phyloP scores from a whole-genome alignment of 352 stramenopile species.

The Phytophthora nicotianae region DNA sequence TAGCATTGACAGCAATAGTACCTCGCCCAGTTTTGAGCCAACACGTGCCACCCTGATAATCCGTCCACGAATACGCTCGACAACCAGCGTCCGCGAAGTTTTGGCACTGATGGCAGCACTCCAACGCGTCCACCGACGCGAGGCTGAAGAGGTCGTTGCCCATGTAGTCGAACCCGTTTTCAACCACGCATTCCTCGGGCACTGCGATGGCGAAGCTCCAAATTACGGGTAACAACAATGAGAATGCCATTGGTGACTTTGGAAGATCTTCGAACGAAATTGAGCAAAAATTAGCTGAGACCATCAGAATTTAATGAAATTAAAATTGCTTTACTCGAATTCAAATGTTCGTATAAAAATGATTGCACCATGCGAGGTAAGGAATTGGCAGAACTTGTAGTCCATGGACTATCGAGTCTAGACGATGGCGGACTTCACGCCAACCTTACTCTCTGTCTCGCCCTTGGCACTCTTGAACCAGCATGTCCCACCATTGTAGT shows the following conservation, averaged over 20 bases:
- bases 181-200: conserved; percentile 24
- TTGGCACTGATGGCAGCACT: conserved; percentile 37
- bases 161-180: conserved; percentile 41
- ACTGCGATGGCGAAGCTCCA: neutral
- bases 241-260: neutral
- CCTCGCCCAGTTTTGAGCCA: conserved; percentile 62
- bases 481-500: conserved; percentile 51
- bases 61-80: conserved; percentile 56
- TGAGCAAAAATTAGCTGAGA: neutral
- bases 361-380: neutral
- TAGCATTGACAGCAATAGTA: conserved; percentile 22
- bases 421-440: conserved; percentile 22
- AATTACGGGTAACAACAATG: neutral
- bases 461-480: conserved; percentile 59
- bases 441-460: neutral
- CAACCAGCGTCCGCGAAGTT: conserved; percentile 24
- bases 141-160: conserved; percentile 40
- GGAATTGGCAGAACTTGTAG: neutral
- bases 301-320: neutral
- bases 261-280: conserved; percentile 11
- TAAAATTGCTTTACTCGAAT: conserved; percentile 1
- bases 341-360: conserved; percentile 4
- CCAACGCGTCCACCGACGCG: conserved; percentile 4
- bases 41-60: conserved; percentile 49
- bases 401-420: neutral